Evolutionary conservation across 2,329 filamentous ascomycete species (phyloP).

Genomic region (Cladophialophora carrionii): DNA sequence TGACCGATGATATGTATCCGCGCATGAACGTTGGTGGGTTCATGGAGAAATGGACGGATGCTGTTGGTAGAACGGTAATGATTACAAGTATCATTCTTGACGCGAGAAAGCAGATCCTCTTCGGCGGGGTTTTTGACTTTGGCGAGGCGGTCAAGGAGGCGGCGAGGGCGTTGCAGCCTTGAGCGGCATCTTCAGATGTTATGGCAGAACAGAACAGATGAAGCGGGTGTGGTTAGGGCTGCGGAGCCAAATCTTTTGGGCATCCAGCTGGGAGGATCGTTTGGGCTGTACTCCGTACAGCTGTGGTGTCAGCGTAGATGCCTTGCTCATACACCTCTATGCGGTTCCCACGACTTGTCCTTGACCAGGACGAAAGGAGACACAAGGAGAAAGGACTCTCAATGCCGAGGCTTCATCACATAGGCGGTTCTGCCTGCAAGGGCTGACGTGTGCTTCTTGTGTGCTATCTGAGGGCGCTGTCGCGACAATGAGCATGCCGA

Average conservation of each 20-base stretch:
- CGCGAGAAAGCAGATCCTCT: slow-evolving; percentile 13
- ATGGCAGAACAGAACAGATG: not conserved
- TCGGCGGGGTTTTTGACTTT: slow-evolving; percentile 25
- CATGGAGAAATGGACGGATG: slow-evolving; percentile 25
- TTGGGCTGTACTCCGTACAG: too few relatives aligned
- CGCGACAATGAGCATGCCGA: not conserved
- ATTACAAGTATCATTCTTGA: slow-evolving; percentile 25
- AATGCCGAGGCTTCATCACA: not conserved
- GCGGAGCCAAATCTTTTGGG: too few relatives aligned
- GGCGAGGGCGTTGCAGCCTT: slow-evolving; percentile 18
- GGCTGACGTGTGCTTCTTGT: not conserved
- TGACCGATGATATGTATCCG: slow-evolving; percentile 28
- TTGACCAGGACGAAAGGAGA: not conserved
- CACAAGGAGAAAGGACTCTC: not conserved
- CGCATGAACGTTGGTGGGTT: slow-evolving; percentile 20
- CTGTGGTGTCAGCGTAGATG: too few relatives aligned
- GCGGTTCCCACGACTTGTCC: not conserved
- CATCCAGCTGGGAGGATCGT: too few relatives aligned
- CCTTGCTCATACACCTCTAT: not conserved
- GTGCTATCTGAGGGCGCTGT: not conserved
- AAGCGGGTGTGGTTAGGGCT: too few relatives aligned
- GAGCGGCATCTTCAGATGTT: not conserved
- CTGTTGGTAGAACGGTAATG: slow-evolving; percentile 17
- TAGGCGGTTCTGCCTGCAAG: not conserved
- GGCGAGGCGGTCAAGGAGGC: slow-evolving; percentile 23